phyloP scores from a whole-genome alignment of 1,284 basidiomycete genomes.

The Tilletia setariae region DNA sequence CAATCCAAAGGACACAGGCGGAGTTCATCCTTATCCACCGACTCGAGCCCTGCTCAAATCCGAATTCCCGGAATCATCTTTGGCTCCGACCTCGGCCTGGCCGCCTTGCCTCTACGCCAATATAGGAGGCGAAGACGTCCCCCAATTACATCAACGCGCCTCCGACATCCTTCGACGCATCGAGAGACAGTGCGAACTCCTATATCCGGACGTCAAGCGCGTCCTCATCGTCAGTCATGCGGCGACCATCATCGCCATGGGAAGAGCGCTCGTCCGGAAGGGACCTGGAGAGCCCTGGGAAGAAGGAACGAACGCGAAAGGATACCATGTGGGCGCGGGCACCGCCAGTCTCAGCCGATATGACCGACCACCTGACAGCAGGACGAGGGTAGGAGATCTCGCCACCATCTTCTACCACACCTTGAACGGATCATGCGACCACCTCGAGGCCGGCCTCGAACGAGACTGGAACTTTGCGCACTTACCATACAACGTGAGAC shows the following conservation, averaged over 20 bases:
- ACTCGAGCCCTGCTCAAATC: constrained; percentile 64
- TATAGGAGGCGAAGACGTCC: constrained; percentile 69
- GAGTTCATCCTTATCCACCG: constrained; percentile 35
- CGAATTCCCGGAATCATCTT: constrained; percentile 65
- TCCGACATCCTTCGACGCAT: constrained; percentile 59
- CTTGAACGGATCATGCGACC: constrained; percentile 40
- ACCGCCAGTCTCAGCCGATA: constrained; percentile 47
- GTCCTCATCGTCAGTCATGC: constrained; percentile 74
- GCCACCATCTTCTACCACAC: neutral
- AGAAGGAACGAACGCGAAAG: constrained; percentile 50
- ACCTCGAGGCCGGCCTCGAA: constrained; percentile 60
- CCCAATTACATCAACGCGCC: constrained; percentile 65
- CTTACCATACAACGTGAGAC: constrained; percentile 34
- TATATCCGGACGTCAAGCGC: constrained; percentile 56
- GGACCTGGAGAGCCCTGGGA: constrained; percentile 43
- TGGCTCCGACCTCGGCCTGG: constrained; percentile 57
- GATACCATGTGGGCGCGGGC: constrained; percentile 35
- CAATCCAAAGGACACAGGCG: constrained; percentile 38
- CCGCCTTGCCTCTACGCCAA: constrained; percentile 67
- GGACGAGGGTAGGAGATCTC: neutral
- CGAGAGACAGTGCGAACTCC: constrained; percentile 28
- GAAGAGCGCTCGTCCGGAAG: constrained; percentile 62
- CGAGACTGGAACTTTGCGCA: constrained; percentile 68
- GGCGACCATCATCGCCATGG: constrained; percentile 71
- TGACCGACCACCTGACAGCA: constrained; percentile 12